These are phyloP conservation scores for Laburnicola sp. DNA, from an alignment of 2,329 filamentous ascomycete species.

Conservation along the genomic window DNA sequence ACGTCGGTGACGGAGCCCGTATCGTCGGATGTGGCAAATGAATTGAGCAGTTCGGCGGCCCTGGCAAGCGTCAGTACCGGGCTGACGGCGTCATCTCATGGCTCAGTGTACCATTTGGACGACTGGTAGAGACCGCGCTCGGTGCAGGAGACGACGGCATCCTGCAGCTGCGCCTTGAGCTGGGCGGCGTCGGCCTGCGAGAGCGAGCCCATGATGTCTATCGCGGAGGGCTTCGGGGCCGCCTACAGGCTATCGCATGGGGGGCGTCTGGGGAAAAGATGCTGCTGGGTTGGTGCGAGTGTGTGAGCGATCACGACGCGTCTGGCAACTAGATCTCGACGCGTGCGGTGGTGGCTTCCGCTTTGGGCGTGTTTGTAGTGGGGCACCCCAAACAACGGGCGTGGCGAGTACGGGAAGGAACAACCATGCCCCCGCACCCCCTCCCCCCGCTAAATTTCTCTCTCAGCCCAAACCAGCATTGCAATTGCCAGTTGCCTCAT, in stretches of 20 bases:
- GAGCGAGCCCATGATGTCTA: conserved; percentile 29
- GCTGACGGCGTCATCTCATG: background rate
- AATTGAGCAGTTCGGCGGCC: conserved; percentile 90
- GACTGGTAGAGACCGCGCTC: conserved; percentile 95
- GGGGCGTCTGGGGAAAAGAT: background rate
- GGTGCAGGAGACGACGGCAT: conserved; percentile 86
- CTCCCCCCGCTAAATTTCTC: conserved; percentile 4
- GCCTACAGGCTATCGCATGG: conserved; percentile 2
- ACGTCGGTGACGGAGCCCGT: conserved; percentile 61
- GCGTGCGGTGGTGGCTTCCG: conserved; percentile 26
- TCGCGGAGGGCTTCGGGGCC: conserved; percentile 9
- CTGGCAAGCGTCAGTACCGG: conserved; percentile 55
- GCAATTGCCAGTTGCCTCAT: too few relatives aligned
- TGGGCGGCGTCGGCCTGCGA: conserved; percentile 55
- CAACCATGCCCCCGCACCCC: conserved; percentile 19
- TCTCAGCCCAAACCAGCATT: background rate
- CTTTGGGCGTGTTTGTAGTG: conserved; percentile 12
- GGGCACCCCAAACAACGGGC: conserved; percentile 17
- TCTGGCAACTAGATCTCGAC: conserved; percentile 1
- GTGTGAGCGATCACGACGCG: background rate
- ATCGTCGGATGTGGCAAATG: conserved; percentile 64
- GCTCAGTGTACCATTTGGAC: conserved; percentile 76
- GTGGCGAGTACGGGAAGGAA: conserved; percentile 11
- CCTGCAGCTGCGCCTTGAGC: conserved; percentile 74
- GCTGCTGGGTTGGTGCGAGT: too few relatives aligned